Percentiles rank a stretch among this genome's conserved stretches.
Evolutionary conservation across 768 basidiomycete genomes (phyloP).

Genomic region (Collybiopsis confluens): DNA sequence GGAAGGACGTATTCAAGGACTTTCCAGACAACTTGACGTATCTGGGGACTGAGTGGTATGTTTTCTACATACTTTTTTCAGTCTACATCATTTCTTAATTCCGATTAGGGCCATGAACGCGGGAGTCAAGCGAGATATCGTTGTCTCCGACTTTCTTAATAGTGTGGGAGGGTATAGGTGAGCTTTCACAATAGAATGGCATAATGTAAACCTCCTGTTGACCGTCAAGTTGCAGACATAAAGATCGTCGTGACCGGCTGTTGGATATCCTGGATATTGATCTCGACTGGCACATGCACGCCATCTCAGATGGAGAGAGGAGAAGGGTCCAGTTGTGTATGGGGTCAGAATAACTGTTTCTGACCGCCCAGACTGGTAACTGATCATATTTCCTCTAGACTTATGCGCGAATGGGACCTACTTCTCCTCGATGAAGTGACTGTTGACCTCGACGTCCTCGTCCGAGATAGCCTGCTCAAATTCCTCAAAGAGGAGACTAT

Average conservation of each 20-base stretch:
- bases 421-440: conserved; percentile 95
- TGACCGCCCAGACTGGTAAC: background rate
- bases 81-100: conserved; percentile 2
- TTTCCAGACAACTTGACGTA: conserved; percentile 28
- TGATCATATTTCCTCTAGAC: conserved; percentile 26
- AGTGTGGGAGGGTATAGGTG: conserved; percentile 94
- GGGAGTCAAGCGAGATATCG: conserved; percentile 89
- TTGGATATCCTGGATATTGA: conserved; percentile 94
- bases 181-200: no score
- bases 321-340: conserved; percentile 83
- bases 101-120: conserved; percentile 91
- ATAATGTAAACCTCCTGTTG: no score
- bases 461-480: conserved; percentile 82
- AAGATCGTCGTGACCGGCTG: conserved; percentile 78
- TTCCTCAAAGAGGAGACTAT: conserved; percentile 86
- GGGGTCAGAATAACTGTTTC: conserved; percentile 26
- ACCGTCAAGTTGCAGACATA: no score
- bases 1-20: conserved; percentile 7
- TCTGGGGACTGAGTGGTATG: conserved; percentile 91
- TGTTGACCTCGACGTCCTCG: conserved; percentile 94
- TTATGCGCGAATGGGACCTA: conserved; percentile 94
- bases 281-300: conserved; percentile 58
- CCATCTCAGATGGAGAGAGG: conserved; percentile 95
- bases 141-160: conserved; percentile 92
- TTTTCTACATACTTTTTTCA: conserved; percentile 8